phyloP scores from a whole-genome alignment of 352 stramenopile genomes.

The Aphanomyces euteiches region DNA sequence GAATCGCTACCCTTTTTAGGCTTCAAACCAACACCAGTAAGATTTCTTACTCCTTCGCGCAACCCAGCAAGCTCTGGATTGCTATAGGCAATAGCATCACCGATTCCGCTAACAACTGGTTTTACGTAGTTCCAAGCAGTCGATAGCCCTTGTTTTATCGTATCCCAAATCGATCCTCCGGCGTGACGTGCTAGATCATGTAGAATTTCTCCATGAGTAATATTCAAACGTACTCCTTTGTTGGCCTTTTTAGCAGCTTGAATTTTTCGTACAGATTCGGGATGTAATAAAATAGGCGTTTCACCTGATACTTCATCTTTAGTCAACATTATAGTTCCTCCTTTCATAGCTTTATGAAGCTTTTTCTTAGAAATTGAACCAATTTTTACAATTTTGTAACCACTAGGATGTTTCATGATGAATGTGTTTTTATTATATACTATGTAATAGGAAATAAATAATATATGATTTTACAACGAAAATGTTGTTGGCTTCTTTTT shows the following conservation, averaged over 20 bases:
- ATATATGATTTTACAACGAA: neutral
- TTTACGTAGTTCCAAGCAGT: neutral
- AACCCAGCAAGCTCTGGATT: too few species aligned
- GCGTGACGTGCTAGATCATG: neutral
- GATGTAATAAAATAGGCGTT: too few species aligned
- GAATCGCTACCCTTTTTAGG: neutral
- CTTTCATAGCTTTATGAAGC: neutral
- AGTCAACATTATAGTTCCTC: neutral
- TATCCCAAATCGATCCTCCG: neutral
- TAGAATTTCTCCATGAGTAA: neutral
- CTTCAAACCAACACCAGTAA: neutral
- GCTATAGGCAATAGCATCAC: neutral
- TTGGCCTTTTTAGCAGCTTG: neutral
- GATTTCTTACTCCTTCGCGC: neutral
- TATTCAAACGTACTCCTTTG: neutral
- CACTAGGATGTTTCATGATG: neutral
- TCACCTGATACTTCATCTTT: neutral
- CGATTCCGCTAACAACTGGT: neutral
- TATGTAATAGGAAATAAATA: neutral
- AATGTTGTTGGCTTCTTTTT: too few species aligned
- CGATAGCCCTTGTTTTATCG: neutral
- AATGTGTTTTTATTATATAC: neutral
- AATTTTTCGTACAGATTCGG: too few species aligned
- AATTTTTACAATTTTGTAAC: constrained; percentile 1
- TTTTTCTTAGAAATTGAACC: neutral